Conservation (phyloP, 177 flowering plant species). For the Tripterygium wilfordii region DNA sequence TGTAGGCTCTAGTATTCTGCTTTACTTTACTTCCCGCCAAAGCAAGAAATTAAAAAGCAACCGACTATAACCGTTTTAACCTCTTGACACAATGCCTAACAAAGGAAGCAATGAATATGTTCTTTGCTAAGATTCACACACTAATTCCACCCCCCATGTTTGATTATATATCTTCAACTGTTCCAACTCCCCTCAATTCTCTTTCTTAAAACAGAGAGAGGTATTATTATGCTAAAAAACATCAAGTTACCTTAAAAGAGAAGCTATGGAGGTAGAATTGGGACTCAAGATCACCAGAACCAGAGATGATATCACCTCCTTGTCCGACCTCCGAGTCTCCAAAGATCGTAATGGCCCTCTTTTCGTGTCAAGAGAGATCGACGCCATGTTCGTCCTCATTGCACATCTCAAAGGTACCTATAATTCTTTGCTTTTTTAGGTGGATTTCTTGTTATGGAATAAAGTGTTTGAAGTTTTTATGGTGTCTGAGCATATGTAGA, state of each 20-base stretch:
- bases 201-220: background rate
- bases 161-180: background rate
- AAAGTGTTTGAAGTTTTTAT: too few relatives aligned
- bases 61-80: constrained; percentile 5
- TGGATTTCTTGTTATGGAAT: too few relatives aligned
- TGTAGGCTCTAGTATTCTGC: too few relatives aligned
- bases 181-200: background rate
- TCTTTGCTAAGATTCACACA: constrained; percentile 11
- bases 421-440: too few relatives aligned
- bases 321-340: constrained; percentile 30
- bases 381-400: constrained; percentile 51
- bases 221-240: too few relatives aligned
- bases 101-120: constrained; percentile 29
- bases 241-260: too few relatives aligned
- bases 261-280: constrained; percentile 59
- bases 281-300: constrained; percentile 56
- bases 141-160: background rate
- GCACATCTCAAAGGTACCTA: constrained; percentile 51
- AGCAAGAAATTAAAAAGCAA: constrained; percentile 14
- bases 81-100: background rate
- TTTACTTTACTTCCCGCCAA: constrained; percentile 23
- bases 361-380: constrained; percentile 53
- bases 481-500: too few relatives aligned
- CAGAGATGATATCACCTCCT: constrained; percentile 33
- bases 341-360: constrained; percentile 39